Evolutionary conservation across 495 filamentous ascomycete genomes (phyloP), one percentile per base, ranked within the genome.

Genomic region (Trichoderma asperelloides): DNA sequence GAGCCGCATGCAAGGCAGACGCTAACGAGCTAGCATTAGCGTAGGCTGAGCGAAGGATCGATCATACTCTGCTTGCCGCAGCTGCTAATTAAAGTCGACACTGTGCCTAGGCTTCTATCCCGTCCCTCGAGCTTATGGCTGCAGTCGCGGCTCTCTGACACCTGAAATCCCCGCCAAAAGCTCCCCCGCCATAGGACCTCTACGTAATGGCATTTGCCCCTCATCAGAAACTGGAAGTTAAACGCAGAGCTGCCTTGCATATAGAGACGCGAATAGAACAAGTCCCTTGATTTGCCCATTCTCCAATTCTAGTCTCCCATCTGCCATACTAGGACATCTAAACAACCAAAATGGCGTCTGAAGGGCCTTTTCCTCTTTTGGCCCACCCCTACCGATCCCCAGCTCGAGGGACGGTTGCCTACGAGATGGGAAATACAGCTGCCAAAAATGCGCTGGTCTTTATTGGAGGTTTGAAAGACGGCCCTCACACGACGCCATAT

Each of bases 381-480:
- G 76, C 77, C 43, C 78, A 80, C 69, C 73, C 72, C 4, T 78
- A 76, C 67, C 67, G 71, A 60, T 74, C 74, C 1, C 69, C 71
- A n/a, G 72, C 69, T 27, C 51, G 68, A 37, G 64, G 75, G 21
- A 55, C 67, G 11, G 72, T 70, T 65, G 76, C 78, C 23, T 80
- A 76, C 67, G 78, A 80, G 66, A 51, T 71, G 30, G 74, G 71
- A 57, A 67, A 64, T 49, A 23, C 12, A 18, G 25, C 45, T 63
- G 13, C 72, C 74, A 73, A 78, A 65, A 88, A 96, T 79, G 87
- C 86, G 27, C 79, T 97, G 30, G 78, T 98, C 70, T 96, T 95
- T 78, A 82, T 97, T 65, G 89, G 88, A 69, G 94, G 95, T 25
- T 85, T 98, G 55, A 88, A 86, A 62, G 93, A 96, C 78, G 91